phyloP scores from a whole-genome alignment of 2,329 filamentous ascomycete species.

The Trichoderma hamatum region DNA sequence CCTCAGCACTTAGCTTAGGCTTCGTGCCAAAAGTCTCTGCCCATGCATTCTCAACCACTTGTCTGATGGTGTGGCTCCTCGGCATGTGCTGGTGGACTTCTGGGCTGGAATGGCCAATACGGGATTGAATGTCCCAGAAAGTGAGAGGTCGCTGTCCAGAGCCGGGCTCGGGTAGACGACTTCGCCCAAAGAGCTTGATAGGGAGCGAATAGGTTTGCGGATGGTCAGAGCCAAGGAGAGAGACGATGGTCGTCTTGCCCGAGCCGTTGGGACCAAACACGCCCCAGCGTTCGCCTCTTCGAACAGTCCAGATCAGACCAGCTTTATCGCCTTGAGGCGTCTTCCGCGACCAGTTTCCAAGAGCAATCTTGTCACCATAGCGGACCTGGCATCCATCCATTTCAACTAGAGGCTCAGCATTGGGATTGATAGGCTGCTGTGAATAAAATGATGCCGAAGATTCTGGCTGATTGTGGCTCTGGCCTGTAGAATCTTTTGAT shows the following conservation, averaged over 20 bases:
- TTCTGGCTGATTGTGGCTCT: background rate
- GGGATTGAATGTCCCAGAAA: constrained; percentile 87
- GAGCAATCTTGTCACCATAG: constrained; percentile 75
- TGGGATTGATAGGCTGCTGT: constrained; percentile 32
- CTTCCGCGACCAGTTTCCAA: constrained; percentile 79
- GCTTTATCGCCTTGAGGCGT: constrained; percentile 51
- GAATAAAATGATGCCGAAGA: constrained; percentile 28
- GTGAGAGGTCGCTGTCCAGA: constrained; percentile 71
- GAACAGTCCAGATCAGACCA: constrained; percentile 82
- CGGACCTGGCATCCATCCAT: constrained; percentile 83
- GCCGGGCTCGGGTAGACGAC: constrained; percentile 74
- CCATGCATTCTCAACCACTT: constrained; percentile 83
- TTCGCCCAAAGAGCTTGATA: constrained; percentile 81
- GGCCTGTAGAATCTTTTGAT: constrained; percentile 30
- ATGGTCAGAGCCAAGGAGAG: constrained; percentile 91
- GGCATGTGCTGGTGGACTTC: constrained; percentile 96
- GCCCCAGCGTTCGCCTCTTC: constrained; percentile 84
- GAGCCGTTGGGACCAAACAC: constrained; percentile 93
- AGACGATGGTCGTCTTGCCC: constrained; percentile 93
- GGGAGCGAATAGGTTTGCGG: constrained; percentile 91
- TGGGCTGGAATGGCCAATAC: constrained; percentile 90
- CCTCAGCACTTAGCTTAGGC: constrained; percentile 63
- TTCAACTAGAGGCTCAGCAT: constrained; percentile 75
- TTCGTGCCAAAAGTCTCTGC: constrained; percentile 80
- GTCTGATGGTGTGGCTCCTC: constrained; percentile 69